phyloP scores from a whole-genome alignment of 352 stramenopile species.

The Globisporangium middletonii region DNA sequence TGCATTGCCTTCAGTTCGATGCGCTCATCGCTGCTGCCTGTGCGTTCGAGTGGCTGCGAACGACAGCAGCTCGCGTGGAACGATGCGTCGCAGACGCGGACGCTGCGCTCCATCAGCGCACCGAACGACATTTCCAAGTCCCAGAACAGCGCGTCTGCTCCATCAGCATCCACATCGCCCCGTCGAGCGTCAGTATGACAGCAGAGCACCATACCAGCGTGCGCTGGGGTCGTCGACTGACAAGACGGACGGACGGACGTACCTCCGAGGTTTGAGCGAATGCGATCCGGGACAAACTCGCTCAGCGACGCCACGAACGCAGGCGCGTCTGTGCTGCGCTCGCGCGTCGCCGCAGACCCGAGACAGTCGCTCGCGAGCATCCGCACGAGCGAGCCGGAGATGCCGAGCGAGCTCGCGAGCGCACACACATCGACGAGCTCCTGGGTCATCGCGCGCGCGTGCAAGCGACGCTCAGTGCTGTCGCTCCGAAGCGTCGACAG shows the following conservation, averaged over 20 bases:
- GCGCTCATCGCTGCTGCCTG: neutral
- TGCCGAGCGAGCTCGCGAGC: conserved; percentile 3
- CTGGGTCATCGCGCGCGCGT: neutral
- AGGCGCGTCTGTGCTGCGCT: neutral
- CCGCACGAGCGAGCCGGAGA: conserved; percentile 8
- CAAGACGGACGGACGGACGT: neutral
- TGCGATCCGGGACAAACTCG: conserved; percentile 14
- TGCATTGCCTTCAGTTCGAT: neutral
- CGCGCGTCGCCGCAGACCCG: neutral
- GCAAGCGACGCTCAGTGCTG: neutral
- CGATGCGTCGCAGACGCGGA: conserved; percentile 14
- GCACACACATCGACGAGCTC: conserved; percentile 14
- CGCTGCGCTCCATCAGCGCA: conserved; percentile 6
- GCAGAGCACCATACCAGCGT: neutral
- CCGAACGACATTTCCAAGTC: conserved; percentile 13
- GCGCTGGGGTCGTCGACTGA: neutral
- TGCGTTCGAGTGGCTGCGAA: neutral
- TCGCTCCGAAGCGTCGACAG: neutral
- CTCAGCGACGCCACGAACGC: conserved; percentile 6
- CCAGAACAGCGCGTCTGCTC: conserved; percentile 15
- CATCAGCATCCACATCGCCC: neutral
- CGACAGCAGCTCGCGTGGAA: conserved; percentile 5
- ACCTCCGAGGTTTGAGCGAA: conserved; percentile 15
- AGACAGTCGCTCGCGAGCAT: conserved; percentile 10
- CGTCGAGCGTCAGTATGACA: neutral